These are phyloP conservation scores for Saccharomycopsis hybrid DNA, from an alignment of 1,139 yeast species.

Conservation along the genomic window DNA sequence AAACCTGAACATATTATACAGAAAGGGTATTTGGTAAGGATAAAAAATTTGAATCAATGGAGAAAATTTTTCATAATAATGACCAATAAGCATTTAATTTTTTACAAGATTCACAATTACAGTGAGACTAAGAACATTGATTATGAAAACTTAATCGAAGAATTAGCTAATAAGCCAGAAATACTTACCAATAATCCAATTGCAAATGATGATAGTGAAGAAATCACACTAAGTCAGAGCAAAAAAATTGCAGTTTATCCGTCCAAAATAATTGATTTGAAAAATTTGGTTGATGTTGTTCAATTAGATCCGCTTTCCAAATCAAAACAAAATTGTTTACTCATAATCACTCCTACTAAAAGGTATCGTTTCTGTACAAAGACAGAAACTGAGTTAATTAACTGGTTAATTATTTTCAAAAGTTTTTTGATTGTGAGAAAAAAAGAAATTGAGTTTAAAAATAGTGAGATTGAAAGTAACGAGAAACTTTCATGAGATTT, in stretches of 20 bases:
- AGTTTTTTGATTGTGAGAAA: conserved; percentile 20
- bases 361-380: conserved; percentile 40
- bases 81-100: conserved; percentile 36
- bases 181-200: background rate
- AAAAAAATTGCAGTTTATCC: conserved; percentile 21
- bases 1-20: conserved; percentile 35
- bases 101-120: conserved; percentile 34
- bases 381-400: conserved; percentile 41
- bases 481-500: background rate
- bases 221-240: conserved; percentile 8
- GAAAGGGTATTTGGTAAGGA: conserved; percentile 37
- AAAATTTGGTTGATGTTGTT: conserved; percentile 44
- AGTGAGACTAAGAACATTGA: conserved; percentile 20
- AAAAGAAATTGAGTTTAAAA: conserved; percentile 17
- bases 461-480: background rate
- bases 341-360: conserved; percentile 43
- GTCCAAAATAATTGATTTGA: conserved; percentile 31
- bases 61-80: conserved; percentile 37
- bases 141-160: conserved; percentile 15
- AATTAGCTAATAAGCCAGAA: conserved; percentile 13
- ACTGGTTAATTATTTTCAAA: conserved; percentile 46
- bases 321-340: conserved; percentile 40
- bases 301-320: conserved; percentile 45
- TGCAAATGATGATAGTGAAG: background rate
- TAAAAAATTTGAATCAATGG: conserved; percentile 45